A percentile compares a stretch with the other conserved stretches of the same genome.
Conservation (phyloP, 176 grass and related monocot genomes). For the Stipa capillata region DNA sequence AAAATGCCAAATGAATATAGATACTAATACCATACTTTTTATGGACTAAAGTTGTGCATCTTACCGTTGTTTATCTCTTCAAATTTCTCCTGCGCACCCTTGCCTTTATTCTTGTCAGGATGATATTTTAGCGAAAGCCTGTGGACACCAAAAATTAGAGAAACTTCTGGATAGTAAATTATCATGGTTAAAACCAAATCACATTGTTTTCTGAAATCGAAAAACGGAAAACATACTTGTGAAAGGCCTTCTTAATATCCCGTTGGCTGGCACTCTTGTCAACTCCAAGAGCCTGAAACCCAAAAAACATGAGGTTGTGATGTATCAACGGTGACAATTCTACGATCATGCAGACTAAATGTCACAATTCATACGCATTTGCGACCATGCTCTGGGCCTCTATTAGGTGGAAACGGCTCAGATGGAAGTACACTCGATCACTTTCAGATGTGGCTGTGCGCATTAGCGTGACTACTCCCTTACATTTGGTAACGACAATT, state of each 20-base stretch:
- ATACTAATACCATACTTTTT: background rate
- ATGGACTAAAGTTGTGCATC: background rate
- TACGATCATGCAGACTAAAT: background rate
- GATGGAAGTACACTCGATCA: background rate
- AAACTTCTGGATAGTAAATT: background rate
- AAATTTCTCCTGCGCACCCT: constrained; percentile 82
- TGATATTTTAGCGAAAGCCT: constrained; percentile 93
- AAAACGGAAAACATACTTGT: constrained; percentile 50
- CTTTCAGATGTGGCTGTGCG: background rate
- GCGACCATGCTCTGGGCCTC: background rate
- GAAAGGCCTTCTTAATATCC: constrained; percentile 97
- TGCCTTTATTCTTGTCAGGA: constrained; percentile 95
- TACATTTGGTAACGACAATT: background rate
- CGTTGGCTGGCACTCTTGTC: constrained; percentile 87
- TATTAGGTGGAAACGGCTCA: background rate
- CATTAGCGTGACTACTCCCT: background rate
- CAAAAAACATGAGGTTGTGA: background rate
- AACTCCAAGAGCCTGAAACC: constrained; percentile 81
- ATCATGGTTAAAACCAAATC: background rate
- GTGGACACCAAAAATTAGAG: constrained; percentile 3
- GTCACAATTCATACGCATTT: background rate
- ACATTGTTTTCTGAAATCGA: background rate
- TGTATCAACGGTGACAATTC: background rate
- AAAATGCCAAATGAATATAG: background rate
- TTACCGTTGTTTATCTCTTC: constrained; percentile 96